Conservation (phyloP, 805 yeast species). For the Pichia paraexigua region DNA sequence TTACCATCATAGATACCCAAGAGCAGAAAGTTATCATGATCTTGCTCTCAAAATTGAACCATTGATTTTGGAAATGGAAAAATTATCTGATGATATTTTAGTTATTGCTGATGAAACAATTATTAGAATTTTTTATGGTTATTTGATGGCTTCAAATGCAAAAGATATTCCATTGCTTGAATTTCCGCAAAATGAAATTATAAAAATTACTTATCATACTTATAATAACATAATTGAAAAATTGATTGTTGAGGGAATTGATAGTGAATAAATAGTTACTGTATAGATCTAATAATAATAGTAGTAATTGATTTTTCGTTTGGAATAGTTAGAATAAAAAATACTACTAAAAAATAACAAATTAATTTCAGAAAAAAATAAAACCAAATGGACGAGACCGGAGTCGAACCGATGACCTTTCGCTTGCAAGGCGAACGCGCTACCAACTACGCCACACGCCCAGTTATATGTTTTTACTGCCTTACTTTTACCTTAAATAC, state of each 20-base stretch:
- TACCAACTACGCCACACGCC: constrained; percentile 82
- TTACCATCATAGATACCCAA: constrained; percentile 83
- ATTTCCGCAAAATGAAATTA: constrained; percentile 75
- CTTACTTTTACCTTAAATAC: too few species aligned
- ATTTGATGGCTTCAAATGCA: constrained; percentile 86
- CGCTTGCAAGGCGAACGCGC: constrained; percentile 79
- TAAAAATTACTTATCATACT: constrained; percentile 82
- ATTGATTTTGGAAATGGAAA: constrained; percentile 84
- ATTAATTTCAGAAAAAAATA: too few species aligned
- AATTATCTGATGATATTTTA: constrained; percentile 78
- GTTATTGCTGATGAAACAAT: constrained; percentile 92
- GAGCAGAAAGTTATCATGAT: constrained; percentile 95
- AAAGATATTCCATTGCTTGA: constrained; percentile 73
- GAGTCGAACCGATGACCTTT: constrained; percentile 75
- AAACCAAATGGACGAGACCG: constrained; percentile 71
- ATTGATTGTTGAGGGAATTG: constrained; percentile 32
- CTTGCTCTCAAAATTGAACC: constrained; percentile 93
- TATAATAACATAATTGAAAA: constrained; percentile 64
- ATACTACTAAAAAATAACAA: too few species aligned
- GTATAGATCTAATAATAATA: neutral
- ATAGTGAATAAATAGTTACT: constrained; percentile 2
- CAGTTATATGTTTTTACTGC: constrained; percentile 18
- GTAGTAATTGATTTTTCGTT: too few species aligned
- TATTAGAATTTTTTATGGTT: constrained; percentile 84
- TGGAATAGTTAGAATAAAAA: too few species aligned